Evolutionary conservation across 2,329 filamentous ascomycete species (phyloP).

Genomic region (Penicillium sp.): DNA sequence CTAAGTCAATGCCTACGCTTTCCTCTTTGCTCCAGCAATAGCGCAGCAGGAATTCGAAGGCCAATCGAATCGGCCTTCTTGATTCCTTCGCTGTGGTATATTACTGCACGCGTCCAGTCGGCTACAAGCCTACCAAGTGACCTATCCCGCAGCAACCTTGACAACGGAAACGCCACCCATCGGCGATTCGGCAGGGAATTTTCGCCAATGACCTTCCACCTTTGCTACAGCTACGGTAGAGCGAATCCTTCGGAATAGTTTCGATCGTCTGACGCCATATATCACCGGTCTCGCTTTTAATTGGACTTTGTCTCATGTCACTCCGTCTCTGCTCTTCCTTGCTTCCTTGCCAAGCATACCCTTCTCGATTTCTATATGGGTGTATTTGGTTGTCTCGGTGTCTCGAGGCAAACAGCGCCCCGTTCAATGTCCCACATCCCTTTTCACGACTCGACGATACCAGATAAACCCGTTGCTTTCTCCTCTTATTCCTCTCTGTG

Average conservation of each 20-base stretch:
- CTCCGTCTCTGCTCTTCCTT: neutral
- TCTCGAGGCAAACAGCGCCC: neutral
- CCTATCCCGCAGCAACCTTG: neutral
- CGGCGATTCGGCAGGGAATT: neutral
- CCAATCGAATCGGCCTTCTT: neutral
- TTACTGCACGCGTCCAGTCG: neutral
- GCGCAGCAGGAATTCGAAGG: neutral
- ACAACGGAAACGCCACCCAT: neutral
- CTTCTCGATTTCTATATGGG: conserved; percentile 1
- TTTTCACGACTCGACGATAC: conserved; percentile 19
- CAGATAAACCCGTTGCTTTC: conserved; percentile 11
- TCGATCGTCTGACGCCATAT: neutral
- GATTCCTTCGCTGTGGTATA: neutral
- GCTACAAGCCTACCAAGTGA: neutral
- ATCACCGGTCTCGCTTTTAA: neutral
- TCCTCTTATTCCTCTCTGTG: neutral
- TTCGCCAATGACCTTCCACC: neutral
- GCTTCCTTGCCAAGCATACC: neutral
- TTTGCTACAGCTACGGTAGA: neutral
- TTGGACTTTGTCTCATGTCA: neutral
- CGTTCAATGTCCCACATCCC: neutral
- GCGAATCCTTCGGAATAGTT: neutral
- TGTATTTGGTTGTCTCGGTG: neutral
- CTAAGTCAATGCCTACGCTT: neutral
- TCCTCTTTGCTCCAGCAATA: neutral